Conservation (phyloP, 495 filamentous ascomycete genomes). For the Hyaloscypha finlandica region DNA sequence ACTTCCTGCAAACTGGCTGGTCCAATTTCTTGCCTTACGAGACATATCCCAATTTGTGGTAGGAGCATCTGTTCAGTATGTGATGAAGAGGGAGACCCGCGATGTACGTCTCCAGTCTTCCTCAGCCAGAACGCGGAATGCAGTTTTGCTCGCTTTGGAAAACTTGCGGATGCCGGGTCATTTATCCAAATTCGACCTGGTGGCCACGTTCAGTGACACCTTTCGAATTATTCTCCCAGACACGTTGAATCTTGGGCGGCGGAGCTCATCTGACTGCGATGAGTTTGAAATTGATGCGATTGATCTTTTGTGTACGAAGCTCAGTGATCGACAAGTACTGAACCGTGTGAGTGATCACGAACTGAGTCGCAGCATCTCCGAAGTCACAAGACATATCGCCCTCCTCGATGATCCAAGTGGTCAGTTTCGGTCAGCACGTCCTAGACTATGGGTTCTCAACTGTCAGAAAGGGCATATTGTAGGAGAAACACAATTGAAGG, state of each 20-base stretch:
- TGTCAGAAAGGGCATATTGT: constrained; percentile 36
- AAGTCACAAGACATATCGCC: constrained; percentile 34
- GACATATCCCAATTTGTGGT: constrained; percentile 41
- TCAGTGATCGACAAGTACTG: constrained; percentile 35
- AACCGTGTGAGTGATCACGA: constrained; percentile 40
- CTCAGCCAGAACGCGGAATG: constrained; percentile 39
- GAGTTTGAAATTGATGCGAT: constrained; percentile 41
- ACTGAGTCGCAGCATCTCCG: constrained; percentile 35
- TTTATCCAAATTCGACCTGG: constrained; percentile 33
- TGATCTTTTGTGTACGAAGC: constrained; percentile 34
- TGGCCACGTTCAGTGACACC: constrained; percentile 33
- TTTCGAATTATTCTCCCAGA: constrained; percentile 40
- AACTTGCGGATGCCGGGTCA: constrained; percentile 34
- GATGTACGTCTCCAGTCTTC: constrained; percentile 36
- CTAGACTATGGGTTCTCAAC: constrained; percentile 37
- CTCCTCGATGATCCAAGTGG: constrained; percentile 38
- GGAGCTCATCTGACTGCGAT: constrained; percentile 28
- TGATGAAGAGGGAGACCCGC: constrained; percentile 37
- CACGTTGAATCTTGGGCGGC: constrained; percentile 30
- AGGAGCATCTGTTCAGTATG: constrained; percentile 40
- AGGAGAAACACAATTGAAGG: constrained; percentile 37
- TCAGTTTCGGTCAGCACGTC: constrained; percentile 30
- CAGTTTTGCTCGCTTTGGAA: constrained; percentile 37
- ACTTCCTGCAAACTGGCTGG: constrained; percentile 33
- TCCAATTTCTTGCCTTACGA: constrained; percentile 38